Conservation (phyloP, 768 basidiomycete genomes). For the Neoboletus brunneissimus region DNA sequence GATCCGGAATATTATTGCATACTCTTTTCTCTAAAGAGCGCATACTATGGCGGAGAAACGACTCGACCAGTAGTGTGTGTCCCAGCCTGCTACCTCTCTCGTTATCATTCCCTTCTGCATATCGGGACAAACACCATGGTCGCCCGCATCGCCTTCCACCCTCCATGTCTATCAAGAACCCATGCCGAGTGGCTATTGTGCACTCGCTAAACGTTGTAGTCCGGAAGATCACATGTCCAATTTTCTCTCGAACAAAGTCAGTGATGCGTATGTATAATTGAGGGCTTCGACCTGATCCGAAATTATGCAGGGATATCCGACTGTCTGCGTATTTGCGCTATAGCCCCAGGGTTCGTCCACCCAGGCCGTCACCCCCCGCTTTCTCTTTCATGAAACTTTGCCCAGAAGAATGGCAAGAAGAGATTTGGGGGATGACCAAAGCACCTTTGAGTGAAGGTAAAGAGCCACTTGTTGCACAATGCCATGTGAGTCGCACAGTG, state of each 20-base stretch:
- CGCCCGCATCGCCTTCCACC: conserved; percentile 29
- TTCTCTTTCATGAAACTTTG: conserved; percentile 26
- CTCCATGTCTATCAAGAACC: conserved; percentile 27
- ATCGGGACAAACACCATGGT: conserved; percentile 21
- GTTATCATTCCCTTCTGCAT: conserved; percentile 28
- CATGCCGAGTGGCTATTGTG: conserved; percentile 24
- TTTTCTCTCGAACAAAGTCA: conserved; percentile 27
- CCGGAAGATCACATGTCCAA: conserved; percentile 10
- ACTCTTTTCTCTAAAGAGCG: conserved; percentile 26
- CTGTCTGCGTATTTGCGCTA: conserved; percentile 27
- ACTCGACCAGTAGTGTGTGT: conserved; percentile 14
- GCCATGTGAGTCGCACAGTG: conserved; percentile 25
- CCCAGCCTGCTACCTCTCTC: conserved; percentile 31
- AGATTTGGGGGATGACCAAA: conserved; percentile 30
- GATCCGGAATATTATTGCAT: conserved; percentile 3
- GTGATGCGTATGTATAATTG: conserved; percentile 1
- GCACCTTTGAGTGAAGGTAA: conserved; percentile 1
- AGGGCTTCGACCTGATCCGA: conserved; percentile 1
- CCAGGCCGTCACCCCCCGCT: conserved; percentile 25
- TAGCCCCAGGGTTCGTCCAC: conserved; percentile 32
- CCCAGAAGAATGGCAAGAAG: conserved; percentile 35
- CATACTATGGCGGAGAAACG: conserved; percentile 21
- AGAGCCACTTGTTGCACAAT: conserved; percentile 22
- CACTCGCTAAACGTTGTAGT: conserved; percentile 28
- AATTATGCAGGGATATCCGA: conserved; percentile 17